Percentiles rank a stretch among this genome's conserved stretches.
Evolutionary conservation across 2,329 filamentous ascomycete genomes (phyloP).

Genomic region (Phialophora expanda): DNA sequence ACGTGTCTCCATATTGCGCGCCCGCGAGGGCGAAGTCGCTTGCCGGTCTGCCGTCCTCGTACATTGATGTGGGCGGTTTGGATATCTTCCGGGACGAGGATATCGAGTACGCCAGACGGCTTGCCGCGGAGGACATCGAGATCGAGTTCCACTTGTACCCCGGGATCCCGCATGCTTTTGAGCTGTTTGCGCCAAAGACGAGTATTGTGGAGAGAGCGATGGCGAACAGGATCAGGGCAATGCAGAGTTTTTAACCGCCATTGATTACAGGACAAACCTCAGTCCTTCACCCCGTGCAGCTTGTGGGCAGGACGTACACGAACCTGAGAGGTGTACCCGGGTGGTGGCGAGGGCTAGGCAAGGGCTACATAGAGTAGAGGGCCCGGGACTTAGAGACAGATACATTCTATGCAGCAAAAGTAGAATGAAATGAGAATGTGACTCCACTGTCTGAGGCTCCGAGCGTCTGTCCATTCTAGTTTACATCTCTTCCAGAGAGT

Average conservation of each 20-base stretch:
- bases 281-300: neutral
- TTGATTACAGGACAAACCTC: too few relatives aligned
- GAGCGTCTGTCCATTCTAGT: neutral
- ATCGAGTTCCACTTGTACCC: conserved; percentile 54
- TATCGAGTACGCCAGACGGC: conserved; percentile 49
- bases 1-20: conserved; percentile 44
- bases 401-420: neutral
- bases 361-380: neutral
- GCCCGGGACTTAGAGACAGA: neutral
- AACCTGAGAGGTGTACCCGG: neutral
- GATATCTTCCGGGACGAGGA: conserved; percentile 54
- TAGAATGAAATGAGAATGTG: neutral
- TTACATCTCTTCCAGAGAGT: neutral
- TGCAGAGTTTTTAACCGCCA: conserved; percentile 16
- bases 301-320: neutral
- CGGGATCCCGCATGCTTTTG: conserved; percentile 51
- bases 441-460: neutral
- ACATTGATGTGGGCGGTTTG: conserved; percentile 52
- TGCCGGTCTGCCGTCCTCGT: conserved; percentile 49
- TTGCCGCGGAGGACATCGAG: conserved; percentile 50
- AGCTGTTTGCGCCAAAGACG: conserved; percentile 40
- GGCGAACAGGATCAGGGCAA: conserved; percentile 34
- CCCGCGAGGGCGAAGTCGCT: conserved; percentile 46
- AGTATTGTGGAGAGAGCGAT: conserved; percentile 31
- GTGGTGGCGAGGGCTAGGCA: neutral